Evolutionary conservation across 2,329 filamentous ascomycete species (phyloP), one percentile per base, ranked within the genome.

Genomic region (Lasiodiplodia hormozganensis): DNA sequence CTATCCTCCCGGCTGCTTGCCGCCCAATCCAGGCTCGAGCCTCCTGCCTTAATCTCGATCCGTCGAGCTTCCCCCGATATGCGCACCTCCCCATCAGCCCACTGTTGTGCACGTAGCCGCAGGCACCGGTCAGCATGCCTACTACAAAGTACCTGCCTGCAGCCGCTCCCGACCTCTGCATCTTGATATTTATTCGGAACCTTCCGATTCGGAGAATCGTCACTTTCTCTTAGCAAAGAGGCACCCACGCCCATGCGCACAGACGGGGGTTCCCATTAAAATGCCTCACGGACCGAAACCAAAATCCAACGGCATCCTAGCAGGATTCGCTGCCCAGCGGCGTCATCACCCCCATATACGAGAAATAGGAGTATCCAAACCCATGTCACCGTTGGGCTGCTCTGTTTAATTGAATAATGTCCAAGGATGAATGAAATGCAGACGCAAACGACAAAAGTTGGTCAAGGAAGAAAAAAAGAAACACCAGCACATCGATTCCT

Each of bases 221-320:
- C 31, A 57, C 54, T 34, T 58, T 7, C 18, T 62, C 21, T 47
- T 60, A 21, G 57, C 58, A 62, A 51, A 49, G 58, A 62, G 40
- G 18, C 60, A 23, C 25, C 18, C 34, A 18, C 38, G 34, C 25
- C 10, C 21, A 2, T n/a, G 28, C 34, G 60, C 60, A 64, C 60
- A 38, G 60, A 51, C 60, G 60, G 7, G 25, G n/a, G 31, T 34
- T 21, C 47, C 28, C 31, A n/a, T 36, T 38, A 64, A 62, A 34
- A 64, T 64, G 43, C 60, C 60, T 64, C 60, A 64, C 18, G 7
- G n/a, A 16, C 60, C 23, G 60, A 14, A 64, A 62, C 43, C 60
- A 52, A 64, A 62, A 52, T 25, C 16, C 16, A 28, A 64, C 28
- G 25, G 60, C 43, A 38, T 28, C 60, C 43, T 43, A 49, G 60